A percentile compares a stretch with the other conserved stretches of the same genome.
phyloP scores from a whole-genome alignment of 768 basidiomycete genomes.

The Lanmaoa rubissima region DNA sequence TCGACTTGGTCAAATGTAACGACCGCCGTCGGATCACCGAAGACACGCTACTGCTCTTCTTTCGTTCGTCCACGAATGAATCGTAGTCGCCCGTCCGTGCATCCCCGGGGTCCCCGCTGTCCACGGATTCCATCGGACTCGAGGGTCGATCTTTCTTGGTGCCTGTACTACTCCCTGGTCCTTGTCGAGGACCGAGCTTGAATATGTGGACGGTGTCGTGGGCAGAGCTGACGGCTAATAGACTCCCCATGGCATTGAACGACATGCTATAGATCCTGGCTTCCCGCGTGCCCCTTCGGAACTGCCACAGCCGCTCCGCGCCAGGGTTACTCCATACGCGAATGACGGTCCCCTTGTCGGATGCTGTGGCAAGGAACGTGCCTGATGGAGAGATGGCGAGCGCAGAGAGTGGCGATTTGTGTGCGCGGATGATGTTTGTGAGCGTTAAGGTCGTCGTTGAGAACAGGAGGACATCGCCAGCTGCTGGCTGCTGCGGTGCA shows the following conservation, averaged over 20 bases:
- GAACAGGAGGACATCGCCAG: conserved; percentile 92
- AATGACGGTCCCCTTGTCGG: conserved; percentile 95
- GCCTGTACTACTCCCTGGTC: conserved; percentile 1
- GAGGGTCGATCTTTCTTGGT: conserved; percentile 35
- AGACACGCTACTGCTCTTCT: conserved; percentile 55
- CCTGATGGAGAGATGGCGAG: conserved; percentile 85
- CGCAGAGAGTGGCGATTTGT: conserved; percentile 89
- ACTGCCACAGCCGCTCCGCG: conserved; percentile 94
- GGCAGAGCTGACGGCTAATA: conserved; percentile 89
- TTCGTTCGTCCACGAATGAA: conserved; percentile 77
- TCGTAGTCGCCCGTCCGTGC: conserved; percentile 75
- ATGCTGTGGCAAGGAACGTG: conserved; percentile 88
- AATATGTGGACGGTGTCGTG: conserved; percentile 98
- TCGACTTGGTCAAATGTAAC: conserved; percentile 67
- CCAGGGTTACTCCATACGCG: conserved; percentile 90
- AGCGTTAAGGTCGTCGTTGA: conserved; percentile 89
- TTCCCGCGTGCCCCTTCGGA: conserved; percentile 85
- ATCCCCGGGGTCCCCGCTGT: conserved; percentile 58
- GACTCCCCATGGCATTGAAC: conserved; percentile 78
- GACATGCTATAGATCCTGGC: conserved; percentile 81
- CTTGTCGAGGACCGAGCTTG: conserved; percentile 59
- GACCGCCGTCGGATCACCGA: conserved; percentile 67
- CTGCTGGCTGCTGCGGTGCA: conserved; percentile 40
- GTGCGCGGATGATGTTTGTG: conserved; percentile 94
- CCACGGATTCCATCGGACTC: conserved; percentile 66